These are phyloP conservation scores for Fusarium pseudograminearum DNA, from an alignment of 2,329 filamentous ascomycete genomes.

Conservation along the genomic window DNA sequence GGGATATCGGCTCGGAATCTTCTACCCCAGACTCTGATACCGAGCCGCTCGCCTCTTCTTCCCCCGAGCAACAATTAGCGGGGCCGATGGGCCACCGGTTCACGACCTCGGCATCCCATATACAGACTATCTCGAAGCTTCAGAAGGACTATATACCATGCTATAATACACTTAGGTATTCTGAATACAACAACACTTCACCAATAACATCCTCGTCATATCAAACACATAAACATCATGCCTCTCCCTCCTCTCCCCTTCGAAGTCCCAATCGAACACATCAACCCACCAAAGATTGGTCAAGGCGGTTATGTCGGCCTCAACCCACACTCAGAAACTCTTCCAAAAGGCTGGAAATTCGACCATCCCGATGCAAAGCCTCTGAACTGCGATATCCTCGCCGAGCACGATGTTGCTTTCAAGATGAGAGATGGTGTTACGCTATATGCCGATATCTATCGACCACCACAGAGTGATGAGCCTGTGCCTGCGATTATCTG, in stretches of 20 bases:
- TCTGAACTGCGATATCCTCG: not conserved
- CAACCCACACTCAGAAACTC: conserved; percentile 13
- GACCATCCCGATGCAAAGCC: not conserved
- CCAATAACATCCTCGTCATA: not conserved
- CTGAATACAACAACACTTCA: rapidly evolving
- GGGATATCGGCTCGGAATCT: conserved; percentile 20
- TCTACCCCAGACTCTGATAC: not conserved
- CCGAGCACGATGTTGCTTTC: conserved; percentile 20
- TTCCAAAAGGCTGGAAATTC: conserved; percentile 10
- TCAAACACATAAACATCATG: not conserved
- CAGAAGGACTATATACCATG: not conserved
- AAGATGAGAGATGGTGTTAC: conserved; percentile 1
- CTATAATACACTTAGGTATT: not conserved
- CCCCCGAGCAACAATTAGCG: not conserved
- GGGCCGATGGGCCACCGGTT: conserved; percentile 16
- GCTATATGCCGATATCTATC: conserved; percentile 17
- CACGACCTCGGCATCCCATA: conserved; percentile 5
- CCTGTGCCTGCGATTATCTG: conserved; percentile 10
- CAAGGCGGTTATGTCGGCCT: conserved; percentile 9
- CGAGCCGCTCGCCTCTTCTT: not conserved
- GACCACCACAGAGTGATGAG: conserved; percentile 3
- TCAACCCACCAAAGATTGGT: conserved; percentile 4
- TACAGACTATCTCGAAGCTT: too few relatives aligned
- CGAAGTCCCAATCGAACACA: conserved; percentile 8
- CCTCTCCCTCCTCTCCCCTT: conserved; percentile 12